phyloP scores from a whole-genome alignment of 371 early-diverging fungal genomes.

The Enterocytospora artemiae region DNA sequence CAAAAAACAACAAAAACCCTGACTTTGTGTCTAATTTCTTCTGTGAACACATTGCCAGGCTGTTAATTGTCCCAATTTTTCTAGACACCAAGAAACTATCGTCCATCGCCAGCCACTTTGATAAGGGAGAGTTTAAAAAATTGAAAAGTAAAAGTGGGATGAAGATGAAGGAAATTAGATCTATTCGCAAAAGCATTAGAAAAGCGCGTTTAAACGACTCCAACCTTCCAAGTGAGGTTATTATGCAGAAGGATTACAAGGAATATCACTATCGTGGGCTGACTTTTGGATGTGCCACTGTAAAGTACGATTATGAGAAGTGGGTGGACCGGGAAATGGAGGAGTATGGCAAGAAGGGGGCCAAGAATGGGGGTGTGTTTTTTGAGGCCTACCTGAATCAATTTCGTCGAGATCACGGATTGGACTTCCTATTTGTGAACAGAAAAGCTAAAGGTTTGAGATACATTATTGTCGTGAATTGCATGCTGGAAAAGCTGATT shows the following conservation, averaged over 20 bases:
- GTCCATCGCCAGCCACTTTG: conserved; percentile 26
- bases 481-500: conserved; percentile 24
- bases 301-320: conserved; percentile 45
- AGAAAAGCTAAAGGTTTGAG: conserved; percentile 23
- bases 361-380: conserved; percentile 9
- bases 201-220: conserved; percentile 37
- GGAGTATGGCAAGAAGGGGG: background rate
- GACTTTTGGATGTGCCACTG: conserved; percentile 42
- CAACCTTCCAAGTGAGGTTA: conserved; percentile 19
- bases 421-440: conserved; percentile 45
- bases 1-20: background rate
- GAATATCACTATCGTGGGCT: conserved; percentile 13
- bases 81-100: conserved; percentile 43
- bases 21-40: conserved; percentile 7
- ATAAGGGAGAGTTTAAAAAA: conserved; percentile 40
- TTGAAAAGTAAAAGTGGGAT: conserved; percentile 19
- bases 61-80: conserved; percentile 46
- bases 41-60: conserved; percentile 24
- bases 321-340: conserved; percentile 46
- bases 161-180: conserved; percentile 33
- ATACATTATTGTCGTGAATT: conserved; percentile 28
- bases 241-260: conserved; percentile 50
- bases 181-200: conserved; percentile 22
- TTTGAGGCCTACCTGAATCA: conserved; percentile 8
- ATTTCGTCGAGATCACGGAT: conserved; percentile 28